Evolutionary conservation across 352 stramenopile species (phyloP).

Genomic region (Phytophthora ramorum): DNA sequence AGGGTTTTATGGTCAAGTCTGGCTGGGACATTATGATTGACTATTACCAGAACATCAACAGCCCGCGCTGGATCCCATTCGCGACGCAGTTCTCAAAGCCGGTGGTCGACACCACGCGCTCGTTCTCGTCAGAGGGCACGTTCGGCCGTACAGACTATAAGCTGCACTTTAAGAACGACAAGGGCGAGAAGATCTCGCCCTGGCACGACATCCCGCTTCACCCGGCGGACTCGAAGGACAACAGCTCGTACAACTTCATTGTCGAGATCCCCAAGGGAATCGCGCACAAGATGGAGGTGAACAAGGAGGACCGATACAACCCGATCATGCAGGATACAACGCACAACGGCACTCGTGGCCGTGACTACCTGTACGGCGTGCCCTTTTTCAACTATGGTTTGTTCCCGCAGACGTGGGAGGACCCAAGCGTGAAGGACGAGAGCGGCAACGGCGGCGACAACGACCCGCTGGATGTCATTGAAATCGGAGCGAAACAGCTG

Average conservation of each 20-base stretch:
- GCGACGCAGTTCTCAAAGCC: conserved; percentile 72
- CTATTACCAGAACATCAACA: conserved; percentile 98
- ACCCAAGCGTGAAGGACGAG: conserved; percentile 89
- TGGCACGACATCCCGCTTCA: conserved; percentile 98
- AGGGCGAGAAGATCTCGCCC: conserved; percentile 89
- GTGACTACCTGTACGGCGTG: conserved; percentile 96
- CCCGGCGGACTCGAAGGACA: conserved; percentile 48
- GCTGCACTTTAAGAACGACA: conserved; percentile 75
- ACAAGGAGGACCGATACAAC: conserved; percentile 95
- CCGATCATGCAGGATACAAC: conserved; percentile 99
- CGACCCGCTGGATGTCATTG: conserved; percentile 99
- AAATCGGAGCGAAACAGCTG: conserved; percentile 93
- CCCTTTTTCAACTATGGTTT: conserved; percentile 99
- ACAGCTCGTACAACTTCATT: conserved; percentile 94
- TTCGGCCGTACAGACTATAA: conserved; percentile 83
- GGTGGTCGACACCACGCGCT: conserved; percentile 48
- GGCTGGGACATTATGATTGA: conserved; percentile 99
- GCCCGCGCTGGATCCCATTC: conserved; percentile 81
- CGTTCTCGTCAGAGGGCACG: conserved; percentile 66
- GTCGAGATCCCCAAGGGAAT: conserved; percentile 99
- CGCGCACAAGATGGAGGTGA: conserved; percentile 99
- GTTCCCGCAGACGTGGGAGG: conserved; percentile 99
- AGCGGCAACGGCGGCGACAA: conserved; percentile 97
- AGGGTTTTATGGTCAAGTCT: conserved; percentile 98
- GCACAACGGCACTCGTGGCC: conserved; percentile 95